Percentiles rank a stretch among this genome's conserved stretches.
Conservation (phyloP, 352 stramenopile genomes). For the Phytophthora tubulina region DNA sequence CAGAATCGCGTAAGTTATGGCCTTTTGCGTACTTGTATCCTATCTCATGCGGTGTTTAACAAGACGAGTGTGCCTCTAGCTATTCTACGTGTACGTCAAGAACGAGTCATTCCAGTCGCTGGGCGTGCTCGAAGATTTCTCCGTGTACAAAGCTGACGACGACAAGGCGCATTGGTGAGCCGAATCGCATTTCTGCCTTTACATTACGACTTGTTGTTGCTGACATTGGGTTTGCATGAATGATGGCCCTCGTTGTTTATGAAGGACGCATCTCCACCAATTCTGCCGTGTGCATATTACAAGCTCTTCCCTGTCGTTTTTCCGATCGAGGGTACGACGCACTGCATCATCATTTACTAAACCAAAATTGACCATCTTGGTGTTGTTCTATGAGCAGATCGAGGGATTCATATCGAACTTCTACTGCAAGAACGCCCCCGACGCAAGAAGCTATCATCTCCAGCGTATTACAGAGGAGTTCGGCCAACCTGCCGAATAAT, state of each 20-base stretch:
- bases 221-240: background rate
- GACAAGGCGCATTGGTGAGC: slow-evolving; percentile 58
- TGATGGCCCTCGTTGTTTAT: background rate
- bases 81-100: slow-evolving; percentile 84
- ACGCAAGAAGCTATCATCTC: slow-evolving; percentile 67
- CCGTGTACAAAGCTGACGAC: slow-evolving; percentile 55
- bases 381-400: slow-evolving; percentile 50
- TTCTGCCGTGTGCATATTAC: slow-evolving; percentile 76
- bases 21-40: background rate
- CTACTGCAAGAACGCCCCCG: slow-evolving; percentile 74
- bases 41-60: background rate
- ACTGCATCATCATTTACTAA: background rate
- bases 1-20: slow-evolving; percentile 63
- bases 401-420: slow-evolving; percentile 76
- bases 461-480: slow-evolving; percentile 73
- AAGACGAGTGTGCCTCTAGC: slow-evolving; percentile 31
- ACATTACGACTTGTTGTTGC: background rate
- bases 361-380: background rate
- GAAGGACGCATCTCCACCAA: slow-evolving; percentile 77
- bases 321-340: slow-evolving; percentile 66
- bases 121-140: slow-evolving; percentile 79
- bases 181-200: background rate
- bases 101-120: slow-evolving; percentile 80
- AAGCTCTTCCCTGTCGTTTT: slow-evolving; percentile 76
- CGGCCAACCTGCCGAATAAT: slow-evolving; percentile 26